These are phyloP conservation scores for Ascochyta clinopodiicola DNA, from an alignment of 2,329 filamentous ascomycete genomes.

Conservation along the genomic window DNA sequence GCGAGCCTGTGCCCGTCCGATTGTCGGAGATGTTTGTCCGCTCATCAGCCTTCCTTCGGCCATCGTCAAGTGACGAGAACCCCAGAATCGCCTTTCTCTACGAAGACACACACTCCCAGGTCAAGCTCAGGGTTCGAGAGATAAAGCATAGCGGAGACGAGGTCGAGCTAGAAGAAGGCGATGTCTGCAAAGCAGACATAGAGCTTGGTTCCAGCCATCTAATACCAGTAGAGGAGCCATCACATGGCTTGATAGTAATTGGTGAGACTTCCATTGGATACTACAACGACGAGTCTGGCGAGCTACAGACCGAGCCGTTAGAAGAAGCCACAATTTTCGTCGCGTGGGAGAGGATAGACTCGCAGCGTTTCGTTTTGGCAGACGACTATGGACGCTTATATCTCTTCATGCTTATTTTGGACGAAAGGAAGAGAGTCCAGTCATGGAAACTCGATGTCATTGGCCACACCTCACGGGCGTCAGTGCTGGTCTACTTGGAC, in stretches of 20 bases:
- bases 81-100: slow-evolving; percentile 71
- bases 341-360: slow-evolving; percentile 87
- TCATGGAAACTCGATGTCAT: slow-evolving; percentile 74
- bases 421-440: slow-evolving; percentile 69
- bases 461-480: slow-evolving; percentile 75
- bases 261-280: slow-evolving; percentile 78
- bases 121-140: slow-evolving; percentile 62
- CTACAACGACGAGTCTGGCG: slow-evolving; percentile 77
- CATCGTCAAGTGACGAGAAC: slow-evolving; percentile 55
- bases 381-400: slow-evolving; percentile 90
- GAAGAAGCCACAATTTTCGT: slow-evolving; percentile 83
- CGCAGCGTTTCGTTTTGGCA: slow-evolving; percentile 81
- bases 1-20: slow-evolving; percentile 66
- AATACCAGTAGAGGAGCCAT: slow-evolving; percentile 65
- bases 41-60: slow-evolving; percentile 70
- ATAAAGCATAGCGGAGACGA: slow-evolving; percentile 58
- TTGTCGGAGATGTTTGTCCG: slow-evolving; percentile 72
- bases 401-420: slow-evolving; percentile 78
- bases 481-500: slow-evolving; percentile 78
- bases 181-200: slow-evolving; percentile 60
- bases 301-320: slow-evolving; percentile 68
- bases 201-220: slow-evolving; percentile 67
- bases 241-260: slow-evolving; percentile 57
- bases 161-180: slow-evolving; percentile 61
- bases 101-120: slow-evolving; percentile 65